phyloP scores from a whole-genome alignment of 2,329 filamentous ascomycete genomes.

The Penicillium glabrum region DNA sequence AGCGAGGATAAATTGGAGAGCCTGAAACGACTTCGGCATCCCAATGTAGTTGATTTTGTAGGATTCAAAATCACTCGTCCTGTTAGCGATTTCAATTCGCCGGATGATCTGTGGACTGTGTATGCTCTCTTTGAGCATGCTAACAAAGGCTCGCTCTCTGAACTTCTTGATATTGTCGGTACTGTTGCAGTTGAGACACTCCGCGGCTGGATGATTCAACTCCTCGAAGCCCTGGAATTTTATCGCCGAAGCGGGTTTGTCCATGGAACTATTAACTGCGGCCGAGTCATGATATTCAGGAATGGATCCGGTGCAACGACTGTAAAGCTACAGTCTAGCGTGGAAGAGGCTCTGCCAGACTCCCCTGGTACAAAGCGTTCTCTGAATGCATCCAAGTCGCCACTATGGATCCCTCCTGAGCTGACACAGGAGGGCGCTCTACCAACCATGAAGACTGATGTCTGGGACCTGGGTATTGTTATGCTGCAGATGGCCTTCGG shows the following conservation, averaged over 20 bases:
- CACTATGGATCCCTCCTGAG: slow-evolving; percentile 83
- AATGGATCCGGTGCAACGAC: slow-evolving; percentile 66
- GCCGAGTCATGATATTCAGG: slow-evolving; percentile 76
- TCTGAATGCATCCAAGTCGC: slow-evolving; percentile 65
- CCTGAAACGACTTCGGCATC: slow-evolving; percentile 72
- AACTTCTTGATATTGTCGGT: slow-evolving; percentile 77
- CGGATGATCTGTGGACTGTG: slow-evolving; percentile 63
- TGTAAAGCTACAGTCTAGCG: slow-evolving; percentile 56
- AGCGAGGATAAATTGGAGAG: slow-evolving; percentile 76
- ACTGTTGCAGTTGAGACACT: slow-evolving; percentile 72
- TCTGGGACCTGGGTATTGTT: slow-evolving; percentile 92
- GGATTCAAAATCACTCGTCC: slow-evolving; percentile 74
- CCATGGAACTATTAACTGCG: slow-evolving; percentile 78
- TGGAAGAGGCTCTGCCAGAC: slow-evolving; percentile 51
- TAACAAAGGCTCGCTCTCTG: slow-evolving; percentile 77
- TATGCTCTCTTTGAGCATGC: slow-evolving; percentile 74
- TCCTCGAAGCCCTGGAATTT: slow-evolving; percentile 84
- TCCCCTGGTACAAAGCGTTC: slow-evolving; percentile 44
- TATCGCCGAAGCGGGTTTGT: slow-evolving; percentile 81
- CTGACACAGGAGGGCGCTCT: slow-evolving; percentile 59
- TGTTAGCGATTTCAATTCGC: slow-evolving; percentile 39
- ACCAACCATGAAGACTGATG: slow-evolving; percentile 73
- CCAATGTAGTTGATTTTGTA: slow-evolving; percentile 74
- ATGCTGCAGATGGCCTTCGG: slow-evolving; percentile 95
- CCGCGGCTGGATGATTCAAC: slow-evolving; percentile 85